phyloP scores from a whole-genome alignment of 805 yeast genomes.

The Pachysolen tannophilus region DNA sequence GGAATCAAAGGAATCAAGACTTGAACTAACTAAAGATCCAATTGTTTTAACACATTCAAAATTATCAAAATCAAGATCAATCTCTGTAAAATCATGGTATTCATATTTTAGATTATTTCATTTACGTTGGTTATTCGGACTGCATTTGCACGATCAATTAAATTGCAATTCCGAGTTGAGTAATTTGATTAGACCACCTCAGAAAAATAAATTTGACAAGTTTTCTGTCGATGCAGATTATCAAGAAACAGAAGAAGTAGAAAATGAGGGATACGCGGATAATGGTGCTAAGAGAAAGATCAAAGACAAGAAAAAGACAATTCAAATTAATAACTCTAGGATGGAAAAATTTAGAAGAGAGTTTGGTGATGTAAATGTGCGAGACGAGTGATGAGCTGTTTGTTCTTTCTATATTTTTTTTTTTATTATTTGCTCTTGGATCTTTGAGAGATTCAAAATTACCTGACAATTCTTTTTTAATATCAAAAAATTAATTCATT shows the following conservation, averaged over 20 bases:
- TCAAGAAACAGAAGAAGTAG: conserved; percentile 2
- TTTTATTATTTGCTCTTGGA: too few species aligned
- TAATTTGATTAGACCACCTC: conserved; percentile 16
- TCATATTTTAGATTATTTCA: conserved; percentile 39
- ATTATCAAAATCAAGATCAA: conserved; percentile 34
- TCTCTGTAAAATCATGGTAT: conserved; percentile 43
- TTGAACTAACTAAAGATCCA: conserved; percentile 20
- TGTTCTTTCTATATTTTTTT: too few species aligned
- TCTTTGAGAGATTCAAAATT: too few species aligned
- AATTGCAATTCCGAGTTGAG: conserved; percentile 27
- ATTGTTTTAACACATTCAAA: conserved; percentile 26
- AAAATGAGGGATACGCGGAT: conserved; percentile 9
- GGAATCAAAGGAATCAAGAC: conserved; percentile 24
- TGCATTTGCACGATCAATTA: conserved; percentile 43
- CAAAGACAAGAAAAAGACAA: conserved; percentile 17
- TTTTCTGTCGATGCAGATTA: conserved; percentile 9
- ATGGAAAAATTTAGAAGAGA: conserved; percentile 16
- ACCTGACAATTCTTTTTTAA: too few species aligned
- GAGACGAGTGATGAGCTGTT: too few species aligned
- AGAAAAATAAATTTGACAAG: conserved; percentile 7
- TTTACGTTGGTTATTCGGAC: conserved; percentile 43
- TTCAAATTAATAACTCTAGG: conserved; percentile 18
- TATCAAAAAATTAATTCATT: too few species aligned
- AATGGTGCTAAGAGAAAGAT: conserved; percentile 12
- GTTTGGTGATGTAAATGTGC: conserved; percentile 13